Evolutionary conservation across 1,284 basidiomycete species (phyloP).

Genomic region (Ustilago lituana): DNA sequence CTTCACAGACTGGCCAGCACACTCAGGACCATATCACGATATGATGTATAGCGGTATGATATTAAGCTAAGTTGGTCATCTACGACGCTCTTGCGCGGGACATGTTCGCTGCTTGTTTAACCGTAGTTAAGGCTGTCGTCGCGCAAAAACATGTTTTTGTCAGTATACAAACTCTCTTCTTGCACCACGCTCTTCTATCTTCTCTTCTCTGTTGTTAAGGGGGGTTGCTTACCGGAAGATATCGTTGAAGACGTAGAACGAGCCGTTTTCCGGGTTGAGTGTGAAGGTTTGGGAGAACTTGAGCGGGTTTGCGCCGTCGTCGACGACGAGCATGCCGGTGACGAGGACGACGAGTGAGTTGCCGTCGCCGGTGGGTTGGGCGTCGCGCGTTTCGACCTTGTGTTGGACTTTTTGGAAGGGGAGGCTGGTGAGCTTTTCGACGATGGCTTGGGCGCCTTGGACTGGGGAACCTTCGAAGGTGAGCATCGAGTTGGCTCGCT

Average conservation of each 20-base stretch:
- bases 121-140: conserved; percentile 63
- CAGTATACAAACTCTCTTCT: background rate
- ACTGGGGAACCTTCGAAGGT: conserved; percentile 80
- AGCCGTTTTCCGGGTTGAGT: conserved; percentile 78
- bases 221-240: conserved; percentile 61
- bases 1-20: too few relatives aligned
- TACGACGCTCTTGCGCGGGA: too few relatives aligned
- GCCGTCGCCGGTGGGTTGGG: conserved; percentile 80
- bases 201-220: too few relatives aligned
- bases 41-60: too few relatives aligned
- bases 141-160: too few relatives aligned
- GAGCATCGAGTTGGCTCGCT: conserved; percentile 88
- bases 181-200: background rate
- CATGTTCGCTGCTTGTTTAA: too few relatives aligned
- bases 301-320: conserved; percentile 29
- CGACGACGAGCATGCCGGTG: conserved; percentile 78
- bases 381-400: conserved; percentile 84
- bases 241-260: conserved; percentile 81
- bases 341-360: conserved; percentile 85
- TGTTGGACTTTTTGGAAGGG: conserved; percentile 86
- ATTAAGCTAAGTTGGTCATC: too few relatives aligned
- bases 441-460: conserved; percentile 74
- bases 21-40: too few relatives aligned
- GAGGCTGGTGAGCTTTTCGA: conserved; percentile 82
- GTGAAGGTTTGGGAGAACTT: conserved; percentile 75